Evolutionary conservation across 2,329 filamentous ascomycete species (phyloP).

Genomic region (Juglanconis juglandina): DNA sequence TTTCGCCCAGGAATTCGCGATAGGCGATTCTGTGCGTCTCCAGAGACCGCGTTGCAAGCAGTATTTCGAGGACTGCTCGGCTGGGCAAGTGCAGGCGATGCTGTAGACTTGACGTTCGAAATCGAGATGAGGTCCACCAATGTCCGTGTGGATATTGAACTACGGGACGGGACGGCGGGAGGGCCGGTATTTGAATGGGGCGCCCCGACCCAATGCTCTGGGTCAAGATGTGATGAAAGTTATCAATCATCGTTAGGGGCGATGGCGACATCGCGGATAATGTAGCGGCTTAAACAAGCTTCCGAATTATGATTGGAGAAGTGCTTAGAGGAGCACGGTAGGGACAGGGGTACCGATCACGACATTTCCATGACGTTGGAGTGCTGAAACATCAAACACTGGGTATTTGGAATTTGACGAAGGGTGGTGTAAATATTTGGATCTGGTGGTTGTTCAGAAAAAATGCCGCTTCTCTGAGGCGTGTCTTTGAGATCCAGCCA

Average conservation of each 20-base stretch:
- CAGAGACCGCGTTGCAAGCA: background rate
- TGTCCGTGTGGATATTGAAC: background rate
- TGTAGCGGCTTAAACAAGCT: background rate
- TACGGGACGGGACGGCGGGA: background rate
- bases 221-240: background rate
- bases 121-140: background rate
- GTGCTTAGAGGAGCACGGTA: background rate
- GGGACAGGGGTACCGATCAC: background rate
- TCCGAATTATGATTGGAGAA: conserved; percentile 8
- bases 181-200: background rate
- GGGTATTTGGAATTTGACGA: too few relatives aligned
- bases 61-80: background rate
- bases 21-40: background rate
- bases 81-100: too few relatives aligned
- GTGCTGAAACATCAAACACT: background rate
- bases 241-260: conserved; percentile 16
- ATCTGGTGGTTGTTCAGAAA: too few relatives aligned
- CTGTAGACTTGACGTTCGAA: too few relatives aligned
- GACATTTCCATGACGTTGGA: conserved; percentile 2
- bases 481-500: too few relatives aligned
- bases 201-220: background rate
- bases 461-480: too few relatives aligned
- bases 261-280: conserved; percentile 16
- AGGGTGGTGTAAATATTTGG: too few relatives aligned
- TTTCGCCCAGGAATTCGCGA: background rate